These are phyloP conservation scores for Phytophthora pisi DNA, from an alignment of 352 stramenopile species.

Conservation along the genomic window DNA sequence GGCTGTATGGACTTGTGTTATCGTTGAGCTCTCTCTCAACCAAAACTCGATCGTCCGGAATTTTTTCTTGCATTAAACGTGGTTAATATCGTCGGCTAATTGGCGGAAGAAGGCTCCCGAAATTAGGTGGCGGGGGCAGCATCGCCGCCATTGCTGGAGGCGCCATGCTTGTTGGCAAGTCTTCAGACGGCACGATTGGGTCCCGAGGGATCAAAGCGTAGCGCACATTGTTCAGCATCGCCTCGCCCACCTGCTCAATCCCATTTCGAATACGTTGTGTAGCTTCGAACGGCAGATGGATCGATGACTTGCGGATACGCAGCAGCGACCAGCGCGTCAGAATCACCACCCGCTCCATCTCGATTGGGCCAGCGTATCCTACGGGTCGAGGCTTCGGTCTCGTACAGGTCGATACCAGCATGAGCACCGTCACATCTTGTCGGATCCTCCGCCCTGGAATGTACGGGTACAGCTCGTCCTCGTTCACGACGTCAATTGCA, in stretches of 20 bases:
- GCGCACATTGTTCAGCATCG: slow-evolving; percentile 41
- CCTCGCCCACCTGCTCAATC: slow-evolving; percentile 39
- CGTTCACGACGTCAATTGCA: slow-evolving; percentile 47
- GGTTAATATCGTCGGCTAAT: slow-evolving; percentile 22
- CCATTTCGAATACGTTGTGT: slow-evolving; percentile 34
- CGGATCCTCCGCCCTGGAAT: slow-evolving; percentile 28
- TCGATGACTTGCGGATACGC: slow-evolving; percentile 31
- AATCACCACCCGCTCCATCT: slow-evolving; percentile 34
- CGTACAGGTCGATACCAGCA: slow-evolving; percentile 34
- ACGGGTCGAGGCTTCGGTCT: slow-evolving; percentile 19
- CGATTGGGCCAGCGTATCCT: slow-evolving; percentile 10
- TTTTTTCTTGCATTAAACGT: slow-evolving; percentile 2
- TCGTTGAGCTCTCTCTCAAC: slow-evolving; percentile 2
- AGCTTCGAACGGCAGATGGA: slow-evolving; percentile 29
- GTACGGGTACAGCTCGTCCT: slow-evolving; percentile 49
- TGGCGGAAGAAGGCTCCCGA: slow-evolving; percentile 1
- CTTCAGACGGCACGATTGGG: slow-evolving; percentile 10
- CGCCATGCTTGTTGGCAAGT: slow-evolving; percentile 3
- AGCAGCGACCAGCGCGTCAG: slow-evolving; percentile 40
- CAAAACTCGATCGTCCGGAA: background rate
- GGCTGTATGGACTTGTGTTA: slow-evolving; percentile 10
- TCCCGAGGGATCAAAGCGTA: slow-evolving; percentile 27
- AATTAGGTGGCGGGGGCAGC: slow-evolving; percentile 12
- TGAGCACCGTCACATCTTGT: slow-evolving; percentile 46
- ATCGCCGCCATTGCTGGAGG: slow-evolving; percentile 9